Conservation (phyloP, 1,139 yeast species). For the Tardiomyces depauwii region DNA sequence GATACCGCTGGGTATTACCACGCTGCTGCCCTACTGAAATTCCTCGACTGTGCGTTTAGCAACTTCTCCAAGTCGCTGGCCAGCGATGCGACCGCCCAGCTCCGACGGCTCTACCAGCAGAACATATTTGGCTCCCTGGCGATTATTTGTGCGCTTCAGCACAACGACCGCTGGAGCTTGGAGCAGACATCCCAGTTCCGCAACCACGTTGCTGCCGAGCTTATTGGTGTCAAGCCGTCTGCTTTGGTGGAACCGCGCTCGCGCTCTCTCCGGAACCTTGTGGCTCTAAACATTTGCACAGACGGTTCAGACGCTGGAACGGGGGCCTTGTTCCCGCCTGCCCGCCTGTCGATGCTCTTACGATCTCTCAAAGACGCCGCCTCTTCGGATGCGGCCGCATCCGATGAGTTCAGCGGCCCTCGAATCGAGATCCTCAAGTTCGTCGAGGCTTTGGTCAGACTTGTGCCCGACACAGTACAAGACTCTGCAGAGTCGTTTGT, state of each 20-base stretch:
- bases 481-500: not conserved
- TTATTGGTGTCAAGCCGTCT: not conserved
- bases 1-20: not conserved
- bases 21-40: not conserved
- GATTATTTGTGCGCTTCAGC: not conserved
- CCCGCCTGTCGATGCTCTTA: not conserved
- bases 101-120: not conserved
- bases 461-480: not conserved
- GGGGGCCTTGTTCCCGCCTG: not conserved
- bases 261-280: not conserved
- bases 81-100: not conserved
- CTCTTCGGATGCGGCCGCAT: not conserved
- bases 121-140: not conserved
- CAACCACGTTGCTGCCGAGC: not conserved
- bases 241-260: not conserved
- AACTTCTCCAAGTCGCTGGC: not conserved
- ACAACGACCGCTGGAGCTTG: not conserved
- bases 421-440: not conserved
- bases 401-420: not conserved
- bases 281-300: not conserved
- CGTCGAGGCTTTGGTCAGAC: not conserved
- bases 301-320: not conserved
- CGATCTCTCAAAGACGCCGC: not conserved
- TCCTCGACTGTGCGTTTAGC: not conserved
- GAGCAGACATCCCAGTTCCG: not conserved